These are phyloP conservation scores for Daldinia concentrica DNA, from an alignment of 495 filamentous ascomycete species.

Conservation along the genomic window DNA sequence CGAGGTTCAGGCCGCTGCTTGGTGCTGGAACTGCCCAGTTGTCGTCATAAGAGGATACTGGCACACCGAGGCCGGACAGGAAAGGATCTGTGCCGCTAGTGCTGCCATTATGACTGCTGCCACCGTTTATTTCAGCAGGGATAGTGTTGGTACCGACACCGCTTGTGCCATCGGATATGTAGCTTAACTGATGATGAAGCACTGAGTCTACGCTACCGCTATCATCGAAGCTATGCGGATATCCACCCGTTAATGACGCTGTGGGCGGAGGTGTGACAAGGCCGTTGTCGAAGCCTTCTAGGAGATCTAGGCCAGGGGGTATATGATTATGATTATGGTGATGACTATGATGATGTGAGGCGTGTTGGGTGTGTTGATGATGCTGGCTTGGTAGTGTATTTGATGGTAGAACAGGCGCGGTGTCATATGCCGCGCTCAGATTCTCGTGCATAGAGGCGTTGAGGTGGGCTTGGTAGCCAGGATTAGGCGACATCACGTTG, in stretches of 20 bases:
- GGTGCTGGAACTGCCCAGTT: conserved; percentile 23
- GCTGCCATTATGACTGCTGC: not conserved
- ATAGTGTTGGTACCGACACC: conserved; percentile 4
- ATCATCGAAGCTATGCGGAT: conserved; percentile 40
- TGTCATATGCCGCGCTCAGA: conserved; percentile 52
- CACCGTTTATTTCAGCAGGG: not conserved
- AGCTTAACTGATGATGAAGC: conserved; percentile 43
- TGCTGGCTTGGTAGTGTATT: conserved; percentile 31
- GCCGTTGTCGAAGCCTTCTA: conserved; percentile 49
- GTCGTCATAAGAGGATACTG: conserved; percentile 27
- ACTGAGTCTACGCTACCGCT: conserved; percentile 18
- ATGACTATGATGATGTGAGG: conserved; percentile 12
- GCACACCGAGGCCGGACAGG: conserved; percentile 43
- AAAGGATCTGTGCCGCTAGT: conserved; percentile 26
- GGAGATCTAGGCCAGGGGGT: conserved; percentile 40
- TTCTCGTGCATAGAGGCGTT: conserved; percentile 57
- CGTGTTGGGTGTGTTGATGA: conserved; percentile 12
- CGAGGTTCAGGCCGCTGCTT: conserved; percentile 12
- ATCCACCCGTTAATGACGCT: conserved; percentile 46
- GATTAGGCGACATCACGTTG: conserved; percentile 56
- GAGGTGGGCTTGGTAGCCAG: conserved; percentile 54
- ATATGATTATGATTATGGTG: conserved; percentile 11
- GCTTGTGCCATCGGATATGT: conserved; percentile 40
- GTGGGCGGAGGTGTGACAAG: conserved; percentile 53
- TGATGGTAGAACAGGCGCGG: conserved; percentile 3